These are phyloP conservation scores for Psidium guajava DNA, from an alignment of 345 rosid genomes.

Conservation along the genomic window DNA sequence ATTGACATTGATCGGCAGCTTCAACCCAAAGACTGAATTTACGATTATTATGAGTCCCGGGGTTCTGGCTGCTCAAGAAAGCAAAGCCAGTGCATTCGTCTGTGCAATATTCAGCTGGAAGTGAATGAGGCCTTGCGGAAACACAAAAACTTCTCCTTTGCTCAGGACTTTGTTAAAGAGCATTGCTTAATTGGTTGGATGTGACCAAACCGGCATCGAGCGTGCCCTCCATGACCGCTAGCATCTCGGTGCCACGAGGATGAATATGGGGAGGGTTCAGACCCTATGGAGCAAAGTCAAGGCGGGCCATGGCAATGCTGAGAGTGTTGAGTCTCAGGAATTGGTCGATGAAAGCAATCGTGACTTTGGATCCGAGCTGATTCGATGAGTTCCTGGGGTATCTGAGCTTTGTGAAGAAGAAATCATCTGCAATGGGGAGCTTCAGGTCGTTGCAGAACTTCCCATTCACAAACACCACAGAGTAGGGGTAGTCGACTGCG, in stretches of 20 bases:
- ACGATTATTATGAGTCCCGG: background rate
- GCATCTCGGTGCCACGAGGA: background rate
- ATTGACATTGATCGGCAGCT: background rate
- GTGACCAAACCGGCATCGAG: background rate
- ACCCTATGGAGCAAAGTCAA: background rate
- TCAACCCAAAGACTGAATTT: background rate
- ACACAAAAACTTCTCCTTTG: background rate
- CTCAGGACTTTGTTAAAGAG: background rate
- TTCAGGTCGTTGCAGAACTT: background rate
- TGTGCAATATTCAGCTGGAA: background rate
- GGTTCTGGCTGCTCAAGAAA: background rate
- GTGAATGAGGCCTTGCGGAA: background rate
- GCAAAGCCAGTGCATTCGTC: background rate
- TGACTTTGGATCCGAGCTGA: background rate
- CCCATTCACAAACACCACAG: background rate
- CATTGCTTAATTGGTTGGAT: background rate
- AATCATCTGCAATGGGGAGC: background rate
- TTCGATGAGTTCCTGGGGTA: background rate
- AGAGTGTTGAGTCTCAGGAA: background rate
- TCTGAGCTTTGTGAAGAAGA: background rate
- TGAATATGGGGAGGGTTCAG: background rate
- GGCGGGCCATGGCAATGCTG: background rate
- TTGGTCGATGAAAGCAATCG: background rate
- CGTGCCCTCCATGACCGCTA: background rate
- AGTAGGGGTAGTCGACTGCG: background rate